Conservation (phyloP, 352 stramenopile genomes). For the Pythium folliculosum region DNA sequence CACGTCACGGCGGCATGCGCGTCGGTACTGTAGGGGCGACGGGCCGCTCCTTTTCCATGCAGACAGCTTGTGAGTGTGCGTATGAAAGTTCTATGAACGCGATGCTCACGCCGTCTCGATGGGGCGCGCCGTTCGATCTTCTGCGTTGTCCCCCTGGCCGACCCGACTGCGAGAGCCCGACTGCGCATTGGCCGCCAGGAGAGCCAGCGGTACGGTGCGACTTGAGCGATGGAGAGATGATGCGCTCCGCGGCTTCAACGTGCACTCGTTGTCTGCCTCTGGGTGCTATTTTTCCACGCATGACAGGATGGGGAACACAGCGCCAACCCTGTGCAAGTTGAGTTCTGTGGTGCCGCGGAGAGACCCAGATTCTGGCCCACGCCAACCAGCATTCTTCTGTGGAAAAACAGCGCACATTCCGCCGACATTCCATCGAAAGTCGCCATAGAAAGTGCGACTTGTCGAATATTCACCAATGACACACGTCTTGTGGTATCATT, state of each 20-base stretch:
- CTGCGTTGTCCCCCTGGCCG: not conserved
- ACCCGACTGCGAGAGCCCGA: not conserved
- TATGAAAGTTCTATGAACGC: not conserved
- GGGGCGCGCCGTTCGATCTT: not conserved
- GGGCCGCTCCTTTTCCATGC: not conserved
- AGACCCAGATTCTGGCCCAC: not conserved
- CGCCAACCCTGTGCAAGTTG: too few species aligned
- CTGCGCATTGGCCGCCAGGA: not conserved
- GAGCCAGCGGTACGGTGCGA: not conserved
- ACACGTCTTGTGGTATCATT: not conserved
- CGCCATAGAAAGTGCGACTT: not conserved
- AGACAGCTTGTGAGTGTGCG: not conserved
- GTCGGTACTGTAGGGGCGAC: not conserved
- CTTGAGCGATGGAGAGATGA: not conserved
- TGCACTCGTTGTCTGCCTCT: not conserved
- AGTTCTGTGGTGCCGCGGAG: too few species aligned
- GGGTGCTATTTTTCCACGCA: not conserved
- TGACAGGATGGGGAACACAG: not conserved
- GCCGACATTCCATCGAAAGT: conserved; percentile 24
- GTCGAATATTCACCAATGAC: conserved; percentile 13
- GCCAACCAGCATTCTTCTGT: conserved; percentile 20
- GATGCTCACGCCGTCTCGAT: not conserved
- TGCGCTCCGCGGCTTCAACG: not conserved
- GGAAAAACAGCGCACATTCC: conserved; percentile 16
- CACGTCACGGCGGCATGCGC: too few species aligned